A percentile compares a stretch with the other conserved stretches of the same genome.
Conservation (phyloP, 2,329 filamentous ascomycete genomes). For the Ophiocordyceps sinensis region DNA sequence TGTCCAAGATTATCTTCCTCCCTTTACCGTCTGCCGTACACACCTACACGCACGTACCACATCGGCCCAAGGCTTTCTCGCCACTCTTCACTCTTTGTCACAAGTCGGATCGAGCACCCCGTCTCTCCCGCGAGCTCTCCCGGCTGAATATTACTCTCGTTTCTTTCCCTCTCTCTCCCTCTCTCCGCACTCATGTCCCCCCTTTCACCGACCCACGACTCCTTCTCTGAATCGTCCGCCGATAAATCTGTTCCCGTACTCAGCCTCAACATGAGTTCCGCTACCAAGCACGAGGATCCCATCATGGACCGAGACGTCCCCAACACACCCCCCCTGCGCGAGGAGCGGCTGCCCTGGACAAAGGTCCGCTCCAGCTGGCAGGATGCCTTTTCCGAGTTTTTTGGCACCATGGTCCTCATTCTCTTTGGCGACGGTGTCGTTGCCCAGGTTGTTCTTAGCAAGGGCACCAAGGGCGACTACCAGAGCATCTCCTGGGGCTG, state of each 20-base stretch:
- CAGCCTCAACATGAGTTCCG: slow-evolving; percentile 17
- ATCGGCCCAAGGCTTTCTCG: too few relatives aligned
- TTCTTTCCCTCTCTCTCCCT: not conserved
- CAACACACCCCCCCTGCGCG: slow-evolving; percentile 5
- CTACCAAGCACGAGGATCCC: slow-evolving; percentile 10
- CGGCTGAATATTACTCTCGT: not conserved
- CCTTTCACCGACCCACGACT: slow-evolving; percentile 11
- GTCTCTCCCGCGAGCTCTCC: not conserved
- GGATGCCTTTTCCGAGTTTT: slow-evolving; percentile 52
- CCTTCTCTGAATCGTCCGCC: slow-evolving; percentile 18
- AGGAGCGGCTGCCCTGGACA: slow-evolving; percentile 30
- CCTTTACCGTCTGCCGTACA: not conserved
- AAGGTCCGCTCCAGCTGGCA: slow-evolving; percentile 33
- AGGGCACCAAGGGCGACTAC: slow-evolving; percentile 29
- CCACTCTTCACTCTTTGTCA: too few relatives aligned
- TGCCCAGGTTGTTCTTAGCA: slow-evolving; percentile 51
- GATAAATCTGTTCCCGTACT: slow-evolving; percentile 15
- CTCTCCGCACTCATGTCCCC: slow-evolving; percentile 13
- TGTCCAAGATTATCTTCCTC: not conserved
- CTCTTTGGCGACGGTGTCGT: slow-evolving; percentile 59
- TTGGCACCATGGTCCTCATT: slow-evolving; percentile 52
- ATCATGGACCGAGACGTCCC: slow-evolving; percentile 3
- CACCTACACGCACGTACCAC: not conserved
- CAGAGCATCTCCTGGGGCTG: slow-evolving; percentile 35
- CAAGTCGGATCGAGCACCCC: not conserved